Percentiles rank a stretch among this genome's conserved stretches.
Evolutionary conservation across 2,329 filamentous ascomycete species (phyloP).

Genomic region (Calonectria pseudoturangicola): DNA sequence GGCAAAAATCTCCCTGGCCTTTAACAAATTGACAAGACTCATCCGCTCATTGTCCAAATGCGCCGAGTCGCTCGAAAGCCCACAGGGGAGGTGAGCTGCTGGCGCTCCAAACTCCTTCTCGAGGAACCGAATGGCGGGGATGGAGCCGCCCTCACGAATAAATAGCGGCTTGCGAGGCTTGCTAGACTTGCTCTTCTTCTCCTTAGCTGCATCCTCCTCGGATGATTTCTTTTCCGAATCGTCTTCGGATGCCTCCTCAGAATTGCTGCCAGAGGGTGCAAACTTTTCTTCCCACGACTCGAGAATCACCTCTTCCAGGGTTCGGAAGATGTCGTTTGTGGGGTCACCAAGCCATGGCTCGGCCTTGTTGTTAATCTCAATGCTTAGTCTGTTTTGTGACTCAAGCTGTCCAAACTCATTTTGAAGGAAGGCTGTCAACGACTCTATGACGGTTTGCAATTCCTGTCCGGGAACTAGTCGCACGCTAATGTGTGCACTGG

Average conservation of each 20-base stretch:
- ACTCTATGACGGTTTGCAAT: conserved; percentile 82
- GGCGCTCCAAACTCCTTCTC: conserved; percentile 96
- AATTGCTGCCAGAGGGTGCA: conserved; percentile 48
- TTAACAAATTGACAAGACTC: conserved; percentile 89
- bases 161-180: conserved; percentile 83
- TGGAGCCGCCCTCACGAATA: conserved; percentile 96
- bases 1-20: conserved; percentile 93
- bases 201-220: conserved; percentile 45
- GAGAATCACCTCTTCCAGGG: conserved; percentile 88
- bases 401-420: conserved; percentile 83
- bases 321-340: conserved; percentile 91
- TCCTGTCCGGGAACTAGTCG: conserved; percentile 96
- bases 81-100: conserved; percentile 94
- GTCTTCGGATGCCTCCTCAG: conserved; percentile 32
- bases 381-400: conserved; percentile 86
- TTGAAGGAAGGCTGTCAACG: conserved; percentile 80
- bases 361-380: conserved; percentile 93
- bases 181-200: conserved; percentile 45
- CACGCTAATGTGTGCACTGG: conserved; percentile 90
- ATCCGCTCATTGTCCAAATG: conserved; percentile 98
- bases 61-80: conserved; percentile 93
- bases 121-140: conserved; percentile 93
- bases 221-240: conserved; percentile 17
- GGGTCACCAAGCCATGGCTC: conserved; percentile 98
- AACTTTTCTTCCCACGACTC: conserved; percentile 84